A percentile compares a stretch with the other conserved stretches of the same genome.
Evolutionary conservation across 75 land plant genomes (phyloP).

Genomic region (Cupressus sempervirens): DNA sequence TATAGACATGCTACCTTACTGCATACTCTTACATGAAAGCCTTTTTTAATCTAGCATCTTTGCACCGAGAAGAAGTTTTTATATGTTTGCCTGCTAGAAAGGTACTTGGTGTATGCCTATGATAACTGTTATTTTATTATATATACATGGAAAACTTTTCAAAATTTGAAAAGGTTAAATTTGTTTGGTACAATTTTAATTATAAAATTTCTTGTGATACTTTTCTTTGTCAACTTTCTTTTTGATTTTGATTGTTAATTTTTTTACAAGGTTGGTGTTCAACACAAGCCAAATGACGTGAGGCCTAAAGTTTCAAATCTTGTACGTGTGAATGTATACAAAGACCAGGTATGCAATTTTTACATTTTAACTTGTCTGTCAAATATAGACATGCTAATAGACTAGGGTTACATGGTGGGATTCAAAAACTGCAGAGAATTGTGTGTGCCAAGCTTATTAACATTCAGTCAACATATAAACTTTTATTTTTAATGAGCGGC

Average conservation of each 20-base stretch:
- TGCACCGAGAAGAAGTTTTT: not conserved
- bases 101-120: not conserved
- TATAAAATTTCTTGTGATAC: not conserved
- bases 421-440: not conserved
- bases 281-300: slow-evolving; percentile 64
- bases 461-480: not conserved
- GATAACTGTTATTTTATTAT: not conserved
- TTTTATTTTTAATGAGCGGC: not conserved
- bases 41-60: not conserved
- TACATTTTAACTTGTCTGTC: not conserved
- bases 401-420: not conserved
- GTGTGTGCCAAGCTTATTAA: not conserved
- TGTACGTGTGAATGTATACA: slow-evolving; percentile 68
- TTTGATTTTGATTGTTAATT: not conserved
- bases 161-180: not conserved
- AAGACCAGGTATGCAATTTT: slow-evolving; percentile 63
- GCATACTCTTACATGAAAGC: not conserved
- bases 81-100: not conserved
- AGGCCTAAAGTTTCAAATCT: slow-evolving; percentile 69
- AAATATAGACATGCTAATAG: not conserved
- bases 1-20: not conserved
- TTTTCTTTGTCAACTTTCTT: not conserved
- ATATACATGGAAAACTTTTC: not conserved
- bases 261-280: slow-evolving; percentile 76
- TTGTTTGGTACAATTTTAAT: not conserved